Conservation (phyloP, 768 basidiomycete species). For the Suillus lakei region DNA sequence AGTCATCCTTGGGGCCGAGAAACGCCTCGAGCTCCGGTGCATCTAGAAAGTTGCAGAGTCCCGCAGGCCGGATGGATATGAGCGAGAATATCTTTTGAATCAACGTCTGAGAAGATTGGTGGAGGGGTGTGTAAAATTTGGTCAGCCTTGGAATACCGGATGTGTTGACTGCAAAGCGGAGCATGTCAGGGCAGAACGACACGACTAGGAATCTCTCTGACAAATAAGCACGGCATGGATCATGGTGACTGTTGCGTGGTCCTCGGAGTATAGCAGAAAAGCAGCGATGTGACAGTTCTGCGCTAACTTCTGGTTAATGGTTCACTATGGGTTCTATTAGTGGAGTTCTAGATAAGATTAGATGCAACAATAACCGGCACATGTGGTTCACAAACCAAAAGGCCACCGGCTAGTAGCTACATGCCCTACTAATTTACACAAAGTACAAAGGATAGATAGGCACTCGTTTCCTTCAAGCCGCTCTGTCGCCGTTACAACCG, state of each 20-base stretch:
- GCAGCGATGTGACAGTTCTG: neutral
- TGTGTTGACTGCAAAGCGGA: slow-evolving; percentile 76
- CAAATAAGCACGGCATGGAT: slow-evolving; percentile 89
- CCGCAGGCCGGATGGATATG: slow-evolving; percentile 78
- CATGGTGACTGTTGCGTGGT: slow-evolving; percentile 45
- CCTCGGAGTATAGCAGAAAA: neutral
- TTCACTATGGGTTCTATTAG: neutral
- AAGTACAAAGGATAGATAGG: neutral
- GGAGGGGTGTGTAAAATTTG: slow-evolving; percentile 87
- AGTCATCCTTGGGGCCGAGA: slow-evolving; percentile 55
- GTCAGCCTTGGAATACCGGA: slow-evolving; percentile 83
- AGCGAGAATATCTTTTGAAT: slow-evolving; percentile 91
- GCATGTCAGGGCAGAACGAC: slow-evolving; percentile 23
- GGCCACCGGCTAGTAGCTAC: neutral
- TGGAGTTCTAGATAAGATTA: neutral
- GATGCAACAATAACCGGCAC: neutral
- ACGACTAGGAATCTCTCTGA: slow-evolving; percentile 41
- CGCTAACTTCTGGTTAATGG: neutral
- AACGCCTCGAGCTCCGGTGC: slow-evolving; percentile 84
- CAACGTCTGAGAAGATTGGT: slow-evolving; percentile 61
- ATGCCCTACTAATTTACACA: neutral
- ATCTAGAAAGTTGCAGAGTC: slow-evolving; percentile 96
- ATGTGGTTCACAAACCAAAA: neutral
- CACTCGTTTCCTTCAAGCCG: neutral
- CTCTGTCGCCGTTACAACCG: neutral